A percentile compares a stretch with the other conserved stretches of the same genome.
Conservation (phyloP, 176 grass and related monocot species). For the sorghum (Sorghum bicolor) region Sorghum_bicolor_NCBIv3 NC_012879.2:3883501-3884000, state of each 20-base stretch:
- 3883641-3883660: slow-evolving; percentile 37
- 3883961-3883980: neutral
- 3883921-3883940: neutral
- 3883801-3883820: slow-evolving; percentile 29
- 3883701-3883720: neutral
- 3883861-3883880: neutral
- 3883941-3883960: neutral
- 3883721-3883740: slow-evolving; percentile 6
- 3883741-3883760: slow-evolving; percentile 38
- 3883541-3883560: neutral
- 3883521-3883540: neutral
- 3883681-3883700: neutral
- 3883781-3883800: slow-evolving; percentile 45
- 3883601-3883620: slow-evolving; percentile 19
- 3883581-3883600: slow-evolving; percentile 16
- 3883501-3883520: neutral
- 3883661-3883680: neutral
- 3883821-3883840: neutral
- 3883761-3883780: slow-evolving; percentile 36
- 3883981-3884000: no score
- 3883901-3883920: neutral
- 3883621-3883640: slow-evolving; percentile 48
- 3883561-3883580: neutral
- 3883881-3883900: neutral
- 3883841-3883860: neutral